These are phyloP conservation scores for Juncus effusus DNA, from an alignment of 176 grass and related monocot species.

Conservation along the genomic window DNA sequence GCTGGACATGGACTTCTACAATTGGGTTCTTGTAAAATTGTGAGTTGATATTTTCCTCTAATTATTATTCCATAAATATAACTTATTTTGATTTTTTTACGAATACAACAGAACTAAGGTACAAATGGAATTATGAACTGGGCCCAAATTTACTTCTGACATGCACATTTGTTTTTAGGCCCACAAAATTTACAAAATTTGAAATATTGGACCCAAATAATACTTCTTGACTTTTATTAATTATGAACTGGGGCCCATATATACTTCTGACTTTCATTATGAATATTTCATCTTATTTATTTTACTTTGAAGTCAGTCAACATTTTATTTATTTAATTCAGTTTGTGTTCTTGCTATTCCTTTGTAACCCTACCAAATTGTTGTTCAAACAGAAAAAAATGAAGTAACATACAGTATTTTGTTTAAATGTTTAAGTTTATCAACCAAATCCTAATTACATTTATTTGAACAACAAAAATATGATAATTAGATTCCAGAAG, in stretches of 20 bases:
- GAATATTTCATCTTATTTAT: too few species aligned
- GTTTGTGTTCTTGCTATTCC: not conserved
- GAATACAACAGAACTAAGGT: conserved; percentile 11
- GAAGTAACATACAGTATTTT: too few species aligned
- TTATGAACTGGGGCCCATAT: too few species aligned
- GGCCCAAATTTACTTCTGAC: not conserved
- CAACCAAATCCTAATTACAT: too few species aligned
- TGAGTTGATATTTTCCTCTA: conserved; percentile 32
- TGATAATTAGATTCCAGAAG: conserved; percentile 76
- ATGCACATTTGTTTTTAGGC: conserved; percentile 10
- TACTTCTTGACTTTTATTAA: too few species aligned
- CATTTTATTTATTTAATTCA: not conserved
- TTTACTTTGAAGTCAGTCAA: too few species aligned
- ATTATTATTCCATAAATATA: not conserved
- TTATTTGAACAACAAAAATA: not conserved
- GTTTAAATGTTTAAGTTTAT: too few species aligned
- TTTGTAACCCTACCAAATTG: not conserved
- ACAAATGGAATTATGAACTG: too few species aligned
- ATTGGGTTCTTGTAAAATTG: conserved; percentile 95
- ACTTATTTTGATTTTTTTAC: conserved; percentile 8
- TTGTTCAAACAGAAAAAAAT: too few species aligned
- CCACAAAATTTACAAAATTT: conserved; percentile 1
- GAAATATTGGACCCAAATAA: too few species aligned
- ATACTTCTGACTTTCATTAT: too few species aligned
- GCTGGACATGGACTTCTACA: conserved; percentile 96